Conservation (phyloP, 345 rosid genomes). For the Eucalyptus regnans region DNA sequence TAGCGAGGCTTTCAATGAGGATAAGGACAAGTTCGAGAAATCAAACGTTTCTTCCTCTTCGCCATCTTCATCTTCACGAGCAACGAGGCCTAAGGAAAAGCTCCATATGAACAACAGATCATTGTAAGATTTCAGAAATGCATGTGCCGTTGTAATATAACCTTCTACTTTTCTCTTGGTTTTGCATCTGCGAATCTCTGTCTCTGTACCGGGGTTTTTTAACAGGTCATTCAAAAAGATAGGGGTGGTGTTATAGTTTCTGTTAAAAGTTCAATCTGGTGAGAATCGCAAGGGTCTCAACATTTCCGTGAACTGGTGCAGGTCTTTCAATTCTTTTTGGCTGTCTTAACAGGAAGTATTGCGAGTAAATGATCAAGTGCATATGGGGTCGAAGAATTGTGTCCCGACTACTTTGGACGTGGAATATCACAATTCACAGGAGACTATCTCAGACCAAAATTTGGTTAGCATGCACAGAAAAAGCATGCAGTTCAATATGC, state of each 20-base stretch:
- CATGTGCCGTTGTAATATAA: neutral
- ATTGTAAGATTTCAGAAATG: neutral
- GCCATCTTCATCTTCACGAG: constrained; percentile 2
- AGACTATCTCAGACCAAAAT: too few species aligned
- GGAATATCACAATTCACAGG: neutral
- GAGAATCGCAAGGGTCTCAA: neutral
- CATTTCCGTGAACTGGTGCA: neutral
- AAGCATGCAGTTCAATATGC: too few species aligned
- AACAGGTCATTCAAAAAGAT: neutral
- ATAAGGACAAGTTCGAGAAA: constrained; percentile 40
- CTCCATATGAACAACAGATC: neutral
- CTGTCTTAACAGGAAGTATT: neutral
- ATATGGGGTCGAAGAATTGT: neutral
- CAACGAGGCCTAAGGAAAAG: neutral
- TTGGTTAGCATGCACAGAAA: too few species aligned
- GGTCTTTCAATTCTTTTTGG: neutral
- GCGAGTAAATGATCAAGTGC: neutral
- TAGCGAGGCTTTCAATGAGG: constrained; percentile 46
- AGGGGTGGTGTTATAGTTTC: neutral
- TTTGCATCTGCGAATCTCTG: neutral
- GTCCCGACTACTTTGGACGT: neutral
- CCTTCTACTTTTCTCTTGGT: neutral
- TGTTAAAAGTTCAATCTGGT: neutral
- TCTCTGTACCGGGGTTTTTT: neutral
- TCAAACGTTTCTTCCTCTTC: constrained; percentile 34